These are phyloP conservation scores for Boletus coffeatus DNA, from an alignment of 1,284 basidiomycete species.

Conservation along the genomic window DNA sequence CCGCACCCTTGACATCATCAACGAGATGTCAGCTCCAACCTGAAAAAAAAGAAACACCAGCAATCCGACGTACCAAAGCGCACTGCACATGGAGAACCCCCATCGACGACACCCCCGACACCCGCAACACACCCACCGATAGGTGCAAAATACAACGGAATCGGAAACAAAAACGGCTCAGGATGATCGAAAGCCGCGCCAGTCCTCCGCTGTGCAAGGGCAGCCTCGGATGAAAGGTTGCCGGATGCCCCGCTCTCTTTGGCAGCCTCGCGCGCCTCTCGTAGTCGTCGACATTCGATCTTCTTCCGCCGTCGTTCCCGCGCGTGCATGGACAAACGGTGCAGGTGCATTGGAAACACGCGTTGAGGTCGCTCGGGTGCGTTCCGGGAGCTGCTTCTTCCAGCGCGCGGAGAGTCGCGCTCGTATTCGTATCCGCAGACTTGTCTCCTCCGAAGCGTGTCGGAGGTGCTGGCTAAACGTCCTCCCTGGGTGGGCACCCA, in stretches of 20 bases:
- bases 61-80: slow-evolving; percentile 10
- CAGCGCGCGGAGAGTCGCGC: slow-evolving; percentile 15
- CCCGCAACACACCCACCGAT: slow-evolving; percentile 16
- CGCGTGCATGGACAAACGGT: slow-evolving; percentile 10
- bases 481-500: slow-evolving; percentile 41
- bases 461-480: slow-evolving; percentile 34
- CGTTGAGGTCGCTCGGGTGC: slow-evolving; percentile 44
- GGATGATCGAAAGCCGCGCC: not conserved
- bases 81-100: slow-evolving; percentile 3
- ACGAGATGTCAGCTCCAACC: not conserved
- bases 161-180: slow-evolving; percentile 21
- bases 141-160: slow-evolving; percentile 28
- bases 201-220: not conserved
- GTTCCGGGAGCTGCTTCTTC: slow-evolving; percentile 32
- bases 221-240: not conserved
- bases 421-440: not conserved
- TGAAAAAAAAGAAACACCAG: not conserved
- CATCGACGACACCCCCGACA: slow-evolving; percentile 16
- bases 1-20: not conserved
- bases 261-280: slow-evolving; percentile 1
- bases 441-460: slow-evolving; percentile 1
- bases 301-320: slow-evolving; percentile 22
- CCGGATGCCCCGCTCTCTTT: not conserved
- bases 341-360: slow-evolving; percentile 30
- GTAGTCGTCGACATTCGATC: slow-evolving; percentile 14